Base-by-base conservation (phyloP, 495 filamentous ascomycete species). In the Halenospora varia region DNA sequence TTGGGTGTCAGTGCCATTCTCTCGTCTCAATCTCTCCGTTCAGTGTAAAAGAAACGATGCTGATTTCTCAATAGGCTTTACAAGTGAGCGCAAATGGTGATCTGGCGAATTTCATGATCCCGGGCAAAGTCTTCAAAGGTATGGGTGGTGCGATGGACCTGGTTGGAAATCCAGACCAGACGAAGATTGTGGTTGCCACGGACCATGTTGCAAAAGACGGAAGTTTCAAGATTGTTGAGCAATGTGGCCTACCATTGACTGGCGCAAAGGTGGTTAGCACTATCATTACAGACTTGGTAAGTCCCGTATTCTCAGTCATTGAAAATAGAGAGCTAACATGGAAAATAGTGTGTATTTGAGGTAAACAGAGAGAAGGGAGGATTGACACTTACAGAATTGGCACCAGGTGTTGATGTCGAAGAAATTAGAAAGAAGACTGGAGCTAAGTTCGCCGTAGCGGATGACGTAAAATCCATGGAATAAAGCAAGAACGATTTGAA, bases 91-190 rank as follows among this genome's bases (percentile, higher is more conserved):
- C 83, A 25, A 81, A 75, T 44, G 92, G 92, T 55, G 92, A 96
- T 66, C 75, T 96, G 18, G 92, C 92, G 19, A 95, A 94, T 77
- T 96, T 89, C 87, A 94, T 95, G 85, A 75, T 96, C 41, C 92
- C 92, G 0, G 91, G 92, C 54, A 96, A 96, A 77, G 87, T 96
- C 61, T 78, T 86, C 69, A 96, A 96, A 79, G 92, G 92, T 6
- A 95, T 96, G 66, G 92, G 92, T 15, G 92, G 92, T 44, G 92
- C 92, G 51, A 96, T 96, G 92, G 92, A 96, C 67, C 75, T 96
- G 18, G 90, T 96, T 39, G 87, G 82, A 54, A 96, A 96, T 76
- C 92, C 92, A 11, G 77, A 81, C 53, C 75, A 75, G 24, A 96
- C 92, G 39, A 96, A 94, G 78, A 89, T 96, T n/a, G 90, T 96